Evolutionary conservation across 495 filamentous ascomycete genomes (phyloP).

Genomic region (Neurospora cerealis): DNA sequence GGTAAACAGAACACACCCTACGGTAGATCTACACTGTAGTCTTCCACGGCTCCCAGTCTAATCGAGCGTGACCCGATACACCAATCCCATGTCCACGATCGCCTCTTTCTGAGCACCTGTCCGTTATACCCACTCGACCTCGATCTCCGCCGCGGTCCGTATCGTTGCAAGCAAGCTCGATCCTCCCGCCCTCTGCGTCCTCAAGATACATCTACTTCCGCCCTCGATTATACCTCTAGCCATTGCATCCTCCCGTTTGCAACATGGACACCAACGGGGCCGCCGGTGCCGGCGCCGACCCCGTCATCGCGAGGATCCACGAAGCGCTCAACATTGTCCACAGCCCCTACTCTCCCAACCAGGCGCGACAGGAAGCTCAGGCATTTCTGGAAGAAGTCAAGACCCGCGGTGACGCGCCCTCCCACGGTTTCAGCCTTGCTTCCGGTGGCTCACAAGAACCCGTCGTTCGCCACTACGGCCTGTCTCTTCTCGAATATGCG

Average conservation of each 20-base stretch:
- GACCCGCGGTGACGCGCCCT: constrained; percentile 62
- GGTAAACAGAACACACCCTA: neutral
- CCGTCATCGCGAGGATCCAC: constrained; percentile 52
- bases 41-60: neutral
- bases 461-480: constrained; percentile 83
- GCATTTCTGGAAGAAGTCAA: constrained; percentile 78
- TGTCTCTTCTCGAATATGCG: constrained; percentile 81
- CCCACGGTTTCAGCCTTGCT: constrained; percentile 78
- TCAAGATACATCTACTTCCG: neutral
- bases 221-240: neutral
- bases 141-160: neutral
- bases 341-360: constrained; percentile 70
- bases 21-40: neutral
- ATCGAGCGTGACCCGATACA: neutral
- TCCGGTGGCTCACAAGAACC: constrained; percentile 59
- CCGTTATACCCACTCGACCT: neutral
- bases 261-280: constrained; percentile 19
- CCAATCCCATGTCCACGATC: neutral
- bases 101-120: neutral
- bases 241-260: neutral
- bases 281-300: constrained; percentile 11
- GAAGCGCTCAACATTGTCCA: constrained; percentile 80
- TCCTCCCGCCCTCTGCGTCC: neutral
- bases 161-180: neutral
- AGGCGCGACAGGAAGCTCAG: constrained; percentile 73